Evolutionary conservation across 805 yeast species (phyloP).

Genomic region (Saccharomycodes ludwigii): DNA sequence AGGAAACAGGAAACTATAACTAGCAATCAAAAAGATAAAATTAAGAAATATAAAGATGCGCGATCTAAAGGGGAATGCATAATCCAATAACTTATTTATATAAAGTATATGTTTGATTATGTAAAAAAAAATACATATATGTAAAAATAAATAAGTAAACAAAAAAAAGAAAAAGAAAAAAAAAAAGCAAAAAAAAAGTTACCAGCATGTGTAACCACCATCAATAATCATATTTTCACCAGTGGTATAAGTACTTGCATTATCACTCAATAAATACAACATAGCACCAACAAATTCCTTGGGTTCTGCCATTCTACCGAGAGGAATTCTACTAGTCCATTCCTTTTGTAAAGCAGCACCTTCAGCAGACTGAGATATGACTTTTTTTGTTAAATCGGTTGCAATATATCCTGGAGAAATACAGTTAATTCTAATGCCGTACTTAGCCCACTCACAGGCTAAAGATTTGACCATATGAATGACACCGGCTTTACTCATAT

Average conservation of each 20-base stretch:
- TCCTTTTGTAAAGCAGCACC: conserved; percentile 40
- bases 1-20: too few relatives aligned
- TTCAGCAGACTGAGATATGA: conserved; percentile 42
- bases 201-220: conserved; percentile 84
- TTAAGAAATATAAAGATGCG: too few relatives aligned
- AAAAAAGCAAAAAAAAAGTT: conserved; percentile 3
- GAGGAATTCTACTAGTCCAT: conserved; percentile 64
- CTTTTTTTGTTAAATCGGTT: conserved; percentile 67
- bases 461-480: conserved; percentile 65
- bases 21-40: too few relatives aligned
- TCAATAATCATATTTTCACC: conserved; percentile 77
- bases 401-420: conserved; percentile 72
- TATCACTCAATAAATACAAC: conserved; percentile 56
- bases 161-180: too few relatives aligned
- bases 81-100: too few relatives aligned
- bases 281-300: conserved; percentile 70
- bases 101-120: too few relatives aligned
- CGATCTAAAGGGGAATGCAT: too few relatives aligned
- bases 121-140: neutral
- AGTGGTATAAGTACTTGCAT: conserved; percentile 69
- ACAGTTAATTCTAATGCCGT: conserved; percentile 64
- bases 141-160: neutral
- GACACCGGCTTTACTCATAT: conserved; percentile 80
- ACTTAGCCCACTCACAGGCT: conserved; percentile 75
- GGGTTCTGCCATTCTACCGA: conserved; percentile 78